These are phyloP conservation scores for Trichoderma arundinaceum DNA, from an alignment of 2,329 filamentous ascomycete species.

Conservation along the genomic window DNA sequence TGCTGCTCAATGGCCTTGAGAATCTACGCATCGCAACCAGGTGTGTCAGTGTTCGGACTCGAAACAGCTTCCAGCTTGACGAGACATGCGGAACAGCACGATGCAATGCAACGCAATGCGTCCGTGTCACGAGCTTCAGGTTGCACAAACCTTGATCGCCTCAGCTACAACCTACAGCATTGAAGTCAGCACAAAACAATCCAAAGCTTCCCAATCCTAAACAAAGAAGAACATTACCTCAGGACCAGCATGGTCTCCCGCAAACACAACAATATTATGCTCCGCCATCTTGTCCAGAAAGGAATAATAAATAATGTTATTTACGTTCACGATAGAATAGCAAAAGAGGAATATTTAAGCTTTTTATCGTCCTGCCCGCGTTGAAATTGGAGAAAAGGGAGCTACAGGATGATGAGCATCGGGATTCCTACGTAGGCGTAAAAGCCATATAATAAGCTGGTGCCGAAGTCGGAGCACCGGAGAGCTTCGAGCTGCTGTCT, in stretches of 20 bases:
- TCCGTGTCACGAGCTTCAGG: neutral
- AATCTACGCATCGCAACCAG: slow-evolving; percentile 57
- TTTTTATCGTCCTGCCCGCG: too few relatives aligned
- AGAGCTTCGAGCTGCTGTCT: neutral
- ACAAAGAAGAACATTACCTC: slow-evolving; percentile 60
- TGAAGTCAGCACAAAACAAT: slow-evolving; percentile 20
- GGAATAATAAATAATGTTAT: neutral
- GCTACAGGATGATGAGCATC: too few relatives aligned
- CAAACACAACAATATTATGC: slow-evolving; percentile 81
- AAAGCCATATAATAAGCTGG: neutral
- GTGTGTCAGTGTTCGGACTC: slow-evolving; percentile 6
- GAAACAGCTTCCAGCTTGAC: neutral
- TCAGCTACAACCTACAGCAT: slow-evolving; percentile 72
- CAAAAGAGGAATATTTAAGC: too few relatives aligned
- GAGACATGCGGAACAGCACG: neutral
- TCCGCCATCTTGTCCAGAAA: slow-evolving; percentile 61
- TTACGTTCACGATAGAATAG: too few relatives aligned
- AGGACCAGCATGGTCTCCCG: slow-evolving; percentile 82
- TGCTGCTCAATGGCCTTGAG: slow-evolving; percentile 78
- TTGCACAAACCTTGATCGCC: slow-evolving; percentile 73
- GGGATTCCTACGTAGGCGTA: too few relatives aligned
- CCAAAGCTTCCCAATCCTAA: neutral
- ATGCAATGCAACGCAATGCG: neutral
- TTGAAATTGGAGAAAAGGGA: too few relatives aligned
- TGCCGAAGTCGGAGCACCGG: slow-evolving; percentile 26